Evolutionary conservation across 371 early-diverging fungal genomes (phyloP), one percentile per base, ranked within the genome.

Genomic region (Actinomortierella ambigua): DNA sequence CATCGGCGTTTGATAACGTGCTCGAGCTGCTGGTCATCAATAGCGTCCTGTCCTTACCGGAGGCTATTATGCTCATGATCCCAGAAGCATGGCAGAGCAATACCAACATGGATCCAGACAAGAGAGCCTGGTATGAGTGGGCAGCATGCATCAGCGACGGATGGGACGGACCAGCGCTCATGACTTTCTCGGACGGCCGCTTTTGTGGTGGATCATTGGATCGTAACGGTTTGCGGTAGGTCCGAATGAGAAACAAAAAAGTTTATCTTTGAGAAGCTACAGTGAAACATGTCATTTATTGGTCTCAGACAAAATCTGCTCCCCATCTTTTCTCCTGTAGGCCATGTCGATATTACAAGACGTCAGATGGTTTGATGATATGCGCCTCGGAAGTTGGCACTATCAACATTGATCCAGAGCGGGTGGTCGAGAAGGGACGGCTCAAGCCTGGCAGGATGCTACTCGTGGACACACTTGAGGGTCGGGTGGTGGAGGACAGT

Each of bases 61-160:
- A 98, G 75, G 96, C 95, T 26, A 90, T 97, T 60, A 97, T 97
- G 96, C 85, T 95, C 79, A 95, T 98, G 96, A 87, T 97, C 68
- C 98, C 98, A 29, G 97, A 97, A 77, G 98, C 98, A 11, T 96
- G 96, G 96, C 94, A 96, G 77, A 93, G 92, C 76, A 91, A 93
- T 76, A 81, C 83, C 26, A 70, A 79, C 58, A 93, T 95, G 91
- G 89, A 88, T 27, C 88, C 93, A 5, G 93, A 93, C 53, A 91
- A 93, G 81, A 86, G 88, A 54, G 91, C 93, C 5, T 97, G 96
- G 79, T 97, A 98, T 79, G 88, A 93, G 77, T 97, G 97, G 97
- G 95, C 95, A 52, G 92, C 95, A 28, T 91, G 91, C 71, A 77
- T 97, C 42, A 98, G 97, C 97, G 98, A 98, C 76, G 94, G 96